Percentiles rank a stretch among this genome's conserved stretches.
Evolutionary conservation across 2,329 filamentous ascomycete genomes (phyloP).

Genomic region (Pseudogymnoascus destructans): DNA sequence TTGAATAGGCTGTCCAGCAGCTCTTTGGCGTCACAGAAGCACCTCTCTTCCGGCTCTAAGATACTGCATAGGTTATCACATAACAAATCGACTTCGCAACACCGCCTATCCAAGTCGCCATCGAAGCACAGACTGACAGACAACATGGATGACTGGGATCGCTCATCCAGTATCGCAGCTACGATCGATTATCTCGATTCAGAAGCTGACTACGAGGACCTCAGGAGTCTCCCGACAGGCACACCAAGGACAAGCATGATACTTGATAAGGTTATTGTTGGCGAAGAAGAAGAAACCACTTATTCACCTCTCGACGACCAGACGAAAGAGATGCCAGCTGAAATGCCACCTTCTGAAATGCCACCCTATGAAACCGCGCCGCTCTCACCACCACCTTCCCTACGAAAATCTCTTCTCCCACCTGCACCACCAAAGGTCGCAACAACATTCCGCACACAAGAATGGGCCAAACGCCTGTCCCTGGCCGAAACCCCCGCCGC

Average conservation of each 20-base stretch:
- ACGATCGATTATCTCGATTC: constrained; percentile 42
- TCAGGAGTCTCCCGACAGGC: constrained; percentile 8
- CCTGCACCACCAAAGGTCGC: constrained; percentile 63
- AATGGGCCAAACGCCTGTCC: constrained; percentile 87
- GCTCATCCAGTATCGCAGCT: constrained; percentile 39
- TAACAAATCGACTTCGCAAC: constrained; percentile 18
- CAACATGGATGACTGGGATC: constrained; percentile 18
- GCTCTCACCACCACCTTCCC: constrained; percentile 33
- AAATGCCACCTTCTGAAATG: constrained; percentile 9
- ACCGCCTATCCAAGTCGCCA: constrained; percentile 27
- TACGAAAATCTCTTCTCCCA: constrained; percentile 52
- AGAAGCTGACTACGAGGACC: constrained; percentile 29
- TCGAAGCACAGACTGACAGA: constrained; percentile 4
- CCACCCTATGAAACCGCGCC: constrained; percentile 30
- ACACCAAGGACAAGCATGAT: constrained; percentile 5
- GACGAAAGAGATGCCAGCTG: background rate
- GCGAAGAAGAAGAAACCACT: background rate
- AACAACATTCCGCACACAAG: constrained; percentile 76
- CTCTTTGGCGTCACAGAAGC: background rate
- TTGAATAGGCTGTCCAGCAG: background rate
- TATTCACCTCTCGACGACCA: constrained; percentile 1
- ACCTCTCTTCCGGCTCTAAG: constrained; percentile 11
- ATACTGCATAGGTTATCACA: constrained; percentile 22
- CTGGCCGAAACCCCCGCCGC: constrained; percentile 53
- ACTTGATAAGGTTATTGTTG: constrained; percentile 2